Percentiles rank a stretch among this genome's conserved stretches.
Evolutionary conservation across 2,329 filamentous ascomycete genomes (phyloP).

Genomic region (Aspergillus melleus): DNA sequence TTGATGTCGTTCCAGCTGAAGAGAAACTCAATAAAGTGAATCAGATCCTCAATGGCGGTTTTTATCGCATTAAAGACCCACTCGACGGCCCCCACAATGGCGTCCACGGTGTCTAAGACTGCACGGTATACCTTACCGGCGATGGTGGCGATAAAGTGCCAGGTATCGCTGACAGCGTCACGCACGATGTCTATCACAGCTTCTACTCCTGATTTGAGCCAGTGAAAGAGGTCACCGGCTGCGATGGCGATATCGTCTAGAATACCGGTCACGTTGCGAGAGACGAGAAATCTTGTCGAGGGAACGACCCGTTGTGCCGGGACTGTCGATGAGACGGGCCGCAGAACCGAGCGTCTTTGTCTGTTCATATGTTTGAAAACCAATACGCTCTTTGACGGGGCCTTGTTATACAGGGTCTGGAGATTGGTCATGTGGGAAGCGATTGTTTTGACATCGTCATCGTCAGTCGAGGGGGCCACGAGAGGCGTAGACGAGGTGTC

Average conservation of each 20-base stretch:
- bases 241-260: constrained; percentile 2
- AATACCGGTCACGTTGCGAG: neutral
- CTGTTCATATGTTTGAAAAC: no score
- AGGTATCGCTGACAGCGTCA: neutral
- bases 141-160: constrained; percentile 10
- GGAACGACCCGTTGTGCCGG: neutral
- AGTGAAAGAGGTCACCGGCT: constrained; percentile 3
- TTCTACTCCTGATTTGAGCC: neutral
- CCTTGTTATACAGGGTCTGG: no score
- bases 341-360: neutral
- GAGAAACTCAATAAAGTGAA: constrained; percentile 11
- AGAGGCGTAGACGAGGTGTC: neutral
- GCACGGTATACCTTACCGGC: constrained; percentile 11
- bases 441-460: neutral
- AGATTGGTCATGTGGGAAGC: no score
- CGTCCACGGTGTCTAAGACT: constrained; percentile 13
- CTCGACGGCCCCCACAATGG: constrained; percentile 9
- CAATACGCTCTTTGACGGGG: no score
- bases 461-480: neutral
- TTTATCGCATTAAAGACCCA: constrained; percentile 13
- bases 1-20: constrained; percentile 20
- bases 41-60: constrained; percentile 4
- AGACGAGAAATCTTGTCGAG: neutral
- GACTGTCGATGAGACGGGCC: neutral
- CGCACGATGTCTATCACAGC: neutral